A percentile compares a stretch with the other conserved stretches of the same genome.
These are phyloP conservation scores for Lipomyces orientalis DNA, from an alignment of 805 yeast genomes.

Conservation along the genomic window DNA sequence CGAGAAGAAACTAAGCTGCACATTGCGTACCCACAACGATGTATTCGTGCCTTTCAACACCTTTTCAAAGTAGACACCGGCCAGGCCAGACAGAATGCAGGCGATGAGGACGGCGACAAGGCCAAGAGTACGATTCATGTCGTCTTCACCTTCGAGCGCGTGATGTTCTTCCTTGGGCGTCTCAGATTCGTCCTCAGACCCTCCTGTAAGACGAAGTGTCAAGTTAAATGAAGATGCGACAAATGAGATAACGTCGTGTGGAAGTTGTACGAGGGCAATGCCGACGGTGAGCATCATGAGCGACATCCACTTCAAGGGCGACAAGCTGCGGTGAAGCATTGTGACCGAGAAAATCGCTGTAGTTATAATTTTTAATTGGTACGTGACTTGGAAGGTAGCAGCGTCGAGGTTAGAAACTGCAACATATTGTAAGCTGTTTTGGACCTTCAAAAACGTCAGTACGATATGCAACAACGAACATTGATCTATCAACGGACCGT, in stretches of 20 bases:
- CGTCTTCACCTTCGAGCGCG: conserved; percentile 30
- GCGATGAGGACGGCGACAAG: conserved; percentile 48
- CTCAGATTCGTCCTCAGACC: conserved; percentile 19
- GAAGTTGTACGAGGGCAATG: conserved; percentile 51
- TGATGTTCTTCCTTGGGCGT: conserved; percentile 17
- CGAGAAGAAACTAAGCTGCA: conserved; percentile 50
- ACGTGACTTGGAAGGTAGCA: conserved; percentile 52
- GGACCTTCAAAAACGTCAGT: conserved; percentile 20
- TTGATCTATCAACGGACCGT: conserved; percentile 38
- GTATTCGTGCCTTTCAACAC: conserved; percentile 49
- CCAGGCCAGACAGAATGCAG: conserved; percentile 49
- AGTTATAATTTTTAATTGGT: conserved; percentile 52
- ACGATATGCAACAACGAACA: not conserved
- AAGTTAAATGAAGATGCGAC: conserved; percentile 29
- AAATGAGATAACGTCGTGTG: conserved; percentile 40
- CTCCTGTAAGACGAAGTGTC: conserved; percentile 19
- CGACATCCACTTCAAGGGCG: conserved; percentile 47
- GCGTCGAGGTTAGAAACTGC: conserved; percentile 52
- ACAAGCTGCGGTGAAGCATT: conserved; percentile 46
- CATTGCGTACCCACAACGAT: conserved; percentile 49
- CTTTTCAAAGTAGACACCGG: conserved; percentile 53
- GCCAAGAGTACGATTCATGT: conserved; percentile 44
- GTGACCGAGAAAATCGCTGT: conserved; percentile 52
- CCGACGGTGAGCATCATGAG: conserved; percentile 48
- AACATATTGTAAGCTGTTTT: conserved; percentile 49